Evolutionary conservation across 1,139 yeast genomes (phyloP), one percentile per base, ranked within the genome.

Genomic region (Maudiozyma humilis): DNA sequence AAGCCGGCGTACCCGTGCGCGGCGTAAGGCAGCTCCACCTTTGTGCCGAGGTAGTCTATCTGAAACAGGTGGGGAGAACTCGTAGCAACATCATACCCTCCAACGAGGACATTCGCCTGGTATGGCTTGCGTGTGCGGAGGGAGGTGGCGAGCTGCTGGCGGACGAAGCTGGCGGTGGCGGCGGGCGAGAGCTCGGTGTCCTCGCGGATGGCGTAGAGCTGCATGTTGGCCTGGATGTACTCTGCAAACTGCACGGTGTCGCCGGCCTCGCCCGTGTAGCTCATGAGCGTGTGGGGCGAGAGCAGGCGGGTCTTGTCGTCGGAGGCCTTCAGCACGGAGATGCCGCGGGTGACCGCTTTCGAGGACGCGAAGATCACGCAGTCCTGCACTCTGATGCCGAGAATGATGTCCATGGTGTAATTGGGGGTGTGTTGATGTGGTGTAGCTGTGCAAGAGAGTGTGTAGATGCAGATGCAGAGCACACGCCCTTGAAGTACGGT

Each of bases 241-340:
- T 91, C 97, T 36, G 96, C 94, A 67, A 91, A 89, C 63, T 91
- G 95, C n/a, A 85, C 89, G 13, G 97, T 86, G 63, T 91, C 99
- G 47, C 98, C 98, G 3, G 96, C 76, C 64, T 91, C 98, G 45
- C 99, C 99, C 3, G 95, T 82, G 68, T 70, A 89, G 42, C 96
- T 96, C 70, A 91, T 74, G 55, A 89, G 71, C 48, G 86, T 77
- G 61, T 84, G 93, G 41, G 79, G 75, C 56, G 86, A 86, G 54
- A 91, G 72, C 40, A 66, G 68, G 51, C 93, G 70, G 12, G 97
- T 89, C 68, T 91, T 91, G 66, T 87, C 95, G 65, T 91, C 98
- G 41, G 76, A 75, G 42, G 78, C 82, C 61, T 89, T 89, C 56
- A 91, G 71, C 38, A 91, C 78, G 10, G 96, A 84, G 50, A 93